These are phyloP conservation scores for Malus sieversii DNA, from an alignment of 306 rosid genomes.

Conservation along the genomic window DNA sequence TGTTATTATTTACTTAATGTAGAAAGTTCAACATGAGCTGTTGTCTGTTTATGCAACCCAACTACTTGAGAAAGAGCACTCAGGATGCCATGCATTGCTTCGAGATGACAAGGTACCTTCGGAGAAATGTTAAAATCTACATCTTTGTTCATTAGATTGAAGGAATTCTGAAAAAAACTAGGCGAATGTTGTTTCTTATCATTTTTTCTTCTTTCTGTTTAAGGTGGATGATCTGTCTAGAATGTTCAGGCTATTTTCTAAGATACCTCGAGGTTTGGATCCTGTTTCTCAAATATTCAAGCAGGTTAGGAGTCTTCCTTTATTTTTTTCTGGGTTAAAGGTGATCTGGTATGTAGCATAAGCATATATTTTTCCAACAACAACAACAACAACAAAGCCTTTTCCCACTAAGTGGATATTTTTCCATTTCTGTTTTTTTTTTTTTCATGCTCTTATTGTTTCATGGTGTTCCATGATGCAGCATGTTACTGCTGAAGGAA, in stretches of 20 bases:
- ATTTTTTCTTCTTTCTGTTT: constrained; percentile 4
- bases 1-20: constrained; percentile 4
- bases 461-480: constrained; percentile 27
- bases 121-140: background rate
- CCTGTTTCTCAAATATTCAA: constrained; percentile 84
- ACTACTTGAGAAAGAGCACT: constrained; percentile 52
- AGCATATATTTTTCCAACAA: background rate
- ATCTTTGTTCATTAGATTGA: background rate
- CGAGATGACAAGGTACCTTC: constrained; percentile 45
- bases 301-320: constrained; percentile 43
- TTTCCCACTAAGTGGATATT: too few relatives aligned
- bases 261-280: constrained; percentile 82
- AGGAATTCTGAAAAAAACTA: background rate
- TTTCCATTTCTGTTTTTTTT: background rate
- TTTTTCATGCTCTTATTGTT: background rate
- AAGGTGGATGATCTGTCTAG: constrained; percentile 88
- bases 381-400: too few relatives aligned
- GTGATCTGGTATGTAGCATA: background rate
- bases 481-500: constrained; percentile 95
- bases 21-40: constrained; percentile 50
- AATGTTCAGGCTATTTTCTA: constrained; percentile 97
- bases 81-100: constrained; percentile 51
- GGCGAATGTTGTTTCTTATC: constrained; percentile 1
- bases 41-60: constrained; percentile 45
- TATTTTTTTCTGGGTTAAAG: constrained; percentile 3